Evolutionary conservation across 2,329 filamentous ascomycete species (phyloP).

Genomic region (Hyphodiscus sp.): DNA sequence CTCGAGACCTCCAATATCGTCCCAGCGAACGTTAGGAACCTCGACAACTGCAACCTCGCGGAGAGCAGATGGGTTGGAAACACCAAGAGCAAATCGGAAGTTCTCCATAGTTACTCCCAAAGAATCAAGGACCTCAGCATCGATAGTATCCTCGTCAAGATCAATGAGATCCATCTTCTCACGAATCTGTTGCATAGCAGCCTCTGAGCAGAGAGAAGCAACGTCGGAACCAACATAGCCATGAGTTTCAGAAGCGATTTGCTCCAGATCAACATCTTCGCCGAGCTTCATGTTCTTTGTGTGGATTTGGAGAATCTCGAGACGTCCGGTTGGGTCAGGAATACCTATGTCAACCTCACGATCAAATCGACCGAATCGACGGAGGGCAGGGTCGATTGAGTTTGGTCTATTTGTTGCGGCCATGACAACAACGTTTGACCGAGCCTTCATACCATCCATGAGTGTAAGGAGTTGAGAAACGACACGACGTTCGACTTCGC

Average conservation of each 20-base stretch:
- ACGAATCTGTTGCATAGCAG: conserved; percentile 99
- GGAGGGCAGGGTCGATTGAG: conserved; percentile 95
- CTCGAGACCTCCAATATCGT: conserved; percentile 98
- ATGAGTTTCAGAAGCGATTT: conserved; percentile 95
- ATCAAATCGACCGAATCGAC: conserved; percentile 97
- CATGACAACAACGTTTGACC: conserved; percentile 98
- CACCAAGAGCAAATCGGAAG: conserved; percentile 96
- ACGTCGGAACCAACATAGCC: conserved; percentile 99
- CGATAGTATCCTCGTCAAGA: conserved; percentile 97
- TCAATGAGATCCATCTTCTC: conserved; percentile 99
- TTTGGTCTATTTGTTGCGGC: conserved; percentile 97
- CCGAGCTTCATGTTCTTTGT: conserved; percentile 99
- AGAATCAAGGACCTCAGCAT: conserved; percentile 96
- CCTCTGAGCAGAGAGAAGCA: conserved; percentile 96
- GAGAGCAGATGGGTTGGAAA: conserved; percentile 96
- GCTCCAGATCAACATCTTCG: conserved; percentile 94
- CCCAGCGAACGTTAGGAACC: conserved; percentile 98
- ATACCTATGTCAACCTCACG: conserved; percentile 98
- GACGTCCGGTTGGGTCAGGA: conserved; percentile 93
- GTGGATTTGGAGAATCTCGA: conserved; percentile 98
- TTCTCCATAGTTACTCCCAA: conserved; percentile 99
- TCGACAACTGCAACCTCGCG: conserved; percentile 98
- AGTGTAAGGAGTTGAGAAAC: conserved; percentile 94
- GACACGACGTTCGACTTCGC: conserved; percentile 96
- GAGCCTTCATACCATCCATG: conserved; percentile 99